A percentile compares a stretch with the other conserved stretches of the same genome.
Evolutionary conservation across 2,329 filamentous ascomycete species (phyloP).

Genomic region (Talaromyces sp.): DNA sequence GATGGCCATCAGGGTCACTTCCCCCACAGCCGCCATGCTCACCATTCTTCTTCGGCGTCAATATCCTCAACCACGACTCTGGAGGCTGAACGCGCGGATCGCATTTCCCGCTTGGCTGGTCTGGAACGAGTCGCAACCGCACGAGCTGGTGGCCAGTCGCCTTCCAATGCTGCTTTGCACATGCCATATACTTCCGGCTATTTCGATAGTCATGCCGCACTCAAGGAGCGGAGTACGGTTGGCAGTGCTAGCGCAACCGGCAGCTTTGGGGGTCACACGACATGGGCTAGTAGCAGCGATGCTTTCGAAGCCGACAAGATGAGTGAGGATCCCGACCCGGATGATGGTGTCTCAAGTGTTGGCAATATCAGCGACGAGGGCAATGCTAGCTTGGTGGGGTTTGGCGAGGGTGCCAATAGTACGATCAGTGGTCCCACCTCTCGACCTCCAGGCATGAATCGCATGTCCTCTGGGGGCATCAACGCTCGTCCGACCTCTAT

Average conservation of each 20-base stretch:
- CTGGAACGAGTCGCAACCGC: conserved; percentile 83
- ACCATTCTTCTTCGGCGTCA: conserved; percentile 61
- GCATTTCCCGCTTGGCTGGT: conserved; percentile 92
- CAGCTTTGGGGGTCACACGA: conserved; percentile 69
- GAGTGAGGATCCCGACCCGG: conserved; percentile 68
- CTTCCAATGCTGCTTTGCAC: conserved; percentile 38
- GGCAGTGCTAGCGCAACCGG: conserved; percentile 83
- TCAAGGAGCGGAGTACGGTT: conserved; percentile 85
- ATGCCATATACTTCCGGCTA: conserved; percentile 63
- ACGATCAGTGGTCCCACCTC: conserved; percentile 77
- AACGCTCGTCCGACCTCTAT: conserved; percentile 41
- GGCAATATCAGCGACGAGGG: conserved; percentile 86
- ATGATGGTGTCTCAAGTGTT: conserved; percentile 64
- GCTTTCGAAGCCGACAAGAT: conserved; percentile 59
- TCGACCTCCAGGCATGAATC: conserved; percentile 57
- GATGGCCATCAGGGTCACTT: conserved; percentile 87
- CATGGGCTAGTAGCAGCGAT: conserved; percentile 68
- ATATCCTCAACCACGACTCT: conserved; percentile 69
- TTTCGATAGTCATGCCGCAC: conserved; percentile 74
- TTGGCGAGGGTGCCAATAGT: conserved; percentile 87
- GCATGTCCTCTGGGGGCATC: conserved; percentile 37
- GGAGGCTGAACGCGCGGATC: conserved; percentile 89
- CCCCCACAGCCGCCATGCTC: conserved; percentile 56
- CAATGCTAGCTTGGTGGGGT: conserved; percentile 81
- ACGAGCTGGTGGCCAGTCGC: conserved; percentile 52